phyloP scores from a whole-genome alignment of 768 basidiomycete genomes.

The Trametes gibbosa region DNA sequence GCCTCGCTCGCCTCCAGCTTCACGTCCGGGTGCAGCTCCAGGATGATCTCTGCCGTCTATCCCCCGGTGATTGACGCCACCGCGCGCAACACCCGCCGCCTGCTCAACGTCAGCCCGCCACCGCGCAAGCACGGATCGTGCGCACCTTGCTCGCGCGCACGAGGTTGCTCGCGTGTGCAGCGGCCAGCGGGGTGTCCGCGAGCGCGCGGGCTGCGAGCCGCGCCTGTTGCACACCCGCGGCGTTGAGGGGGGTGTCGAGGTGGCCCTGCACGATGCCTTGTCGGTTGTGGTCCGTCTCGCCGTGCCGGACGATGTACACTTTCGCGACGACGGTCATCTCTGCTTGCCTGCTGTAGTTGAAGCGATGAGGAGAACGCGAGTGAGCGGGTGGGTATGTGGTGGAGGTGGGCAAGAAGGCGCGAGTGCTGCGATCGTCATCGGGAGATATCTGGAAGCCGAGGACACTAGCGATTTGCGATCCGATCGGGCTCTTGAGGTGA shows the following conservation, averaged over 20 bases:
- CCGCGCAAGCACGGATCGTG: neutral
- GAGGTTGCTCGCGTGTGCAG: constrained; percentile 72
- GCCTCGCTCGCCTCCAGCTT: constrained; percentile 41
- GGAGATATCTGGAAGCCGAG: too few species aligned
- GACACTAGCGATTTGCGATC: too few species aligned
- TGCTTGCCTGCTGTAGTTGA: neutral
- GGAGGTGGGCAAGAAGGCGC: neutral
- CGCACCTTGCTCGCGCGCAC: constrained; percentile 62
- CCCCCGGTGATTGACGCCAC: too few species aligned
- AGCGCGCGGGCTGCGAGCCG: constrained; percentile 51
- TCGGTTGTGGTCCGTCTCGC: constrained; percentile 72
- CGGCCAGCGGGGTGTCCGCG: constrained; percentile 50
- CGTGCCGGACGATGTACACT: constrained; percentile 72
- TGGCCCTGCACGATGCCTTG: constrained; percentile 73
- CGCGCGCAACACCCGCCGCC: too few species aligned
- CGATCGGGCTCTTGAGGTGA: too few species aligned
- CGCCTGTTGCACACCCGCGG: constrained; percentile 59
- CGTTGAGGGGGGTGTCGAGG: constrained; percentile 64
- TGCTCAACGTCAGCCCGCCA: too few species aligned
- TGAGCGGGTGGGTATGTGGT: neutral
- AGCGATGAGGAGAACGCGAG: too few species aligned
- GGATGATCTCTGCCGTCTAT: constrained; percentile 72
- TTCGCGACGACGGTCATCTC: constrained; percentile 35
- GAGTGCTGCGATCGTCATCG: too few species aligned
- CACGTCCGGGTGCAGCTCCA: constrained; percentile 50